These are phyloP conservation scores for Saccharomycopsis fibuligera DNA, from an alignment of 805 yeast species.

Conservation along the genomic window DNA sequence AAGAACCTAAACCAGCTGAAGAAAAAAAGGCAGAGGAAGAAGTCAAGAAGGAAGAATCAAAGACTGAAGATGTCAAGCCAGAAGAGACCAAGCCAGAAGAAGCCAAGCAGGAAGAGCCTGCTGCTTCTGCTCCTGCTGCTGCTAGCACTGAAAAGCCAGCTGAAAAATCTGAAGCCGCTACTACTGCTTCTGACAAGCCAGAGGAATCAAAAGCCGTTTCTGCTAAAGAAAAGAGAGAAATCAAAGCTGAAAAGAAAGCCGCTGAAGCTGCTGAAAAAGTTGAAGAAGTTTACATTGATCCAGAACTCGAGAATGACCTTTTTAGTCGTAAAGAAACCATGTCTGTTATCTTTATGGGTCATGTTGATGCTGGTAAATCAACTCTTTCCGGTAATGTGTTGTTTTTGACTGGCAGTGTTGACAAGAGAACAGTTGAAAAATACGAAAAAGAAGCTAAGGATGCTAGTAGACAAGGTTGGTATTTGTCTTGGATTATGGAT, in stretches of 20 bases:
- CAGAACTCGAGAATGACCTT: conserved; percentile 83
- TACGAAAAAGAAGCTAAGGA: conserved; percentile 98
- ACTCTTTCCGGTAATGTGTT: conserved; percentile 99
- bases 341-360: conserved; percentile 98
- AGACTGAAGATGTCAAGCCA: conserved; percentile 22
- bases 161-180: conserved; percentile 13
- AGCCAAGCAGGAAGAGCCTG: conserved; percentile 21
- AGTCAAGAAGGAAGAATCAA: conserved; percentile 20
- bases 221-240: conserved; percentile 20
- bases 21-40: conserved; percentile 24
- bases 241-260: conserved; percentile 22
- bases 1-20: conserved; percentile 23
- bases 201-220: conserved; percentile 20
- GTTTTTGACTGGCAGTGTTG: conserved; percentile 92
- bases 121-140: conserved; percentile 16
- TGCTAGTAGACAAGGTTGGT: conserved; percentile 99
- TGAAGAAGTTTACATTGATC: conserved; percentile 70
- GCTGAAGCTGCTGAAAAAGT: conserved; percentile 22
- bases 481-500: conserved; percentile 98
- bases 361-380: conserved; percentile 93
- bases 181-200: conserved; percentile 19
- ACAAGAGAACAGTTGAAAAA: conserved; percentile 96
- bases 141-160: conserved; percentile 21
- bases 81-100: conserved; percentile 20
- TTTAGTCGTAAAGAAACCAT: conserved; percentile 97